A percentile compares a stretch with the other conserved stretches of the same genome.
Conservation (phyloP, 2,329 filamentous ascomycete genomes). For the Alternaria arbusti region DNA sequence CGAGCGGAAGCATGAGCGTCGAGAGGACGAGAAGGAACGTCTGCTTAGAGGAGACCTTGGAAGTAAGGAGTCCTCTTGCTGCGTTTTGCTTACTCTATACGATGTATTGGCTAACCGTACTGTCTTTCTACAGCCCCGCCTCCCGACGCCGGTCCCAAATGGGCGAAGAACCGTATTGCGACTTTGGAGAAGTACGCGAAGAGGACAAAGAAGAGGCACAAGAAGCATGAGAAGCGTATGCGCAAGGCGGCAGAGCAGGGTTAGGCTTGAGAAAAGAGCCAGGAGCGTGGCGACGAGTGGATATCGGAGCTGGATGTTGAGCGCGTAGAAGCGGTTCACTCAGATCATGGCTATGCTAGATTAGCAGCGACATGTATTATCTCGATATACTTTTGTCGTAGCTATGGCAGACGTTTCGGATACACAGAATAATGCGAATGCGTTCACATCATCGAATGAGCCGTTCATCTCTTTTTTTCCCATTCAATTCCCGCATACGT, state of each 20-base stretch:
- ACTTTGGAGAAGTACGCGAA: conserved; percentile 3
- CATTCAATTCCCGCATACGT: no score
- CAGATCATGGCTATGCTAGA: background rate
- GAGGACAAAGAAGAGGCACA: background rate
- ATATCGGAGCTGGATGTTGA: background rate
- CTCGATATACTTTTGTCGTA: background rate
- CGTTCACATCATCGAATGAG: no score
- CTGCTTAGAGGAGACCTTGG: background rate
- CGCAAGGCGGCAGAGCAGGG: background rate
- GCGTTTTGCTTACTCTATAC: no score
- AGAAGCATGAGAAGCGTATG: conserved; percentile 3
- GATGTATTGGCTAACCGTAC: background rate
- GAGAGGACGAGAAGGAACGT: background rate
- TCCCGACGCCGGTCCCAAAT: conserved; percentile 6
- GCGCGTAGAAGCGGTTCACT: background rate
- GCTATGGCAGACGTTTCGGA: background rate
- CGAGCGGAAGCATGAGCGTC: conserved; percentile 1
- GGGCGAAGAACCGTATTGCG: conserved; percentile 8
- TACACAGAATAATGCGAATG: no score
- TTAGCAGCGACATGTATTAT: background rate
- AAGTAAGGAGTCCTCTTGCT: background rate
- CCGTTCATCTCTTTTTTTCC: no score
- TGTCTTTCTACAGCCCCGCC: background rate
- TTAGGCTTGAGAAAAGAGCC: background rate
- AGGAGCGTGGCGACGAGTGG: background rate